Conservation (phyloP, 176 grass and related monocot genomes). For the Hyparrhenia diplandra region DNA sequence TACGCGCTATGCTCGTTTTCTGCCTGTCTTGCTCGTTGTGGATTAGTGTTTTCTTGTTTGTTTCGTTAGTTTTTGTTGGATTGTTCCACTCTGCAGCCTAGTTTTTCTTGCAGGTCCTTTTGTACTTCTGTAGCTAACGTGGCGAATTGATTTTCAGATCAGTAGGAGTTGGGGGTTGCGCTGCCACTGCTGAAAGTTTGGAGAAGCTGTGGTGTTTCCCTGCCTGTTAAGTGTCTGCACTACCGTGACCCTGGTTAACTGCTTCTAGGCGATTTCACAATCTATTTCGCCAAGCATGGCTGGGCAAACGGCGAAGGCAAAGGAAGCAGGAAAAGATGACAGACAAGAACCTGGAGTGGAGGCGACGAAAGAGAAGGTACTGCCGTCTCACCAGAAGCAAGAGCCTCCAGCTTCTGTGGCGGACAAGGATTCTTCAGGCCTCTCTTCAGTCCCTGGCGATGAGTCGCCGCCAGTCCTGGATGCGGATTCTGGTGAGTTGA, state of each 20-base stretch:
- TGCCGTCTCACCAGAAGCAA: conserved; percentile 25
- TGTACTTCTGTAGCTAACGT: conserved; percentile 4
- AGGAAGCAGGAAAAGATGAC: conserved; percentile 28
- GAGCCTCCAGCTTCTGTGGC: conserved; percentile 24
- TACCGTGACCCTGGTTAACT: conserved; percentile 12
- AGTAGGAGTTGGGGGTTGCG: background rate
- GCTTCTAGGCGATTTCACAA: background rate
- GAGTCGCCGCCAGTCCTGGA: conserved; percentile 15
- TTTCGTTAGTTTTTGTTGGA: background rate
- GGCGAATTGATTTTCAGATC: conserved; percentile 8
- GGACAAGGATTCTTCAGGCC: conserved; percentile 39
- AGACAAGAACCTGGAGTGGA: conserved; percentile 6
- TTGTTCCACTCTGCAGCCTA: background rate
- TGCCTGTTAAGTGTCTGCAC: background rate
- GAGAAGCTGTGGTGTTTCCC: conserved; percentile 5
- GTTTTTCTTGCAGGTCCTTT: background rate
- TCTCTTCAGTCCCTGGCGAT: conserved; percentile 26
- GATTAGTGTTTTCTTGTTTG: background rate
- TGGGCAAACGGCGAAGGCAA: conserved; percentile 4
- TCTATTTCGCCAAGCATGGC: conserved; percentile 13
- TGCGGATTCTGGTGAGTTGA: conserved; percentile 43
- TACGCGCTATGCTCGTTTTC: background rate
- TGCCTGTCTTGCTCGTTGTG: background rate
- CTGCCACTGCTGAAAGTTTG: background rate
- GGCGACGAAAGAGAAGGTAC: background rate